phyloP scores from a whole-genome alignment of 495 filamentous ascomycete species.

The Hypomontagnella submonticulosa region DNA sequence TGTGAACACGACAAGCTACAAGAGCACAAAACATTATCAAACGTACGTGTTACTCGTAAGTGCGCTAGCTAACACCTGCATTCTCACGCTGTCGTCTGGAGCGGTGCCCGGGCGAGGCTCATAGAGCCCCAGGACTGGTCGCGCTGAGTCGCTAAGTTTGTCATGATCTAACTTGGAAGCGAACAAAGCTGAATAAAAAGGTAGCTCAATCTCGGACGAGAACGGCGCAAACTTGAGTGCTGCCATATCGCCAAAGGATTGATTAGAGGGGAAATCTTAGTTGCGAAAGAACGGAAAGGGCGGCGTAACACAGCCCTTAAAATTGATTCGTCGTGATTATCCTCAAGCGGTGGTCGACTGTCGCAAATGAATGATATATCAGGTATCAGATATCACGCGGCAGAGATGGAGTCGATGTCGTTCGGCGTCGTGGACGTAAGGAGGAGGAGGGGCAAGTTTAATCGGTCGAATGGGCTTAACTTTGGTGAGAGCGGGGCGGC shows the following conservation, averaged over 20 bases:
- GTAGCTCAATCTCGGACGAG: conserved; percentile 91
- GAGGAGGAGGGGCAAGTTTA: conserved; percentile 35
- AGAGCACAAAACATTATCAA: conserved; percentile 4
- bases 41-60: conserved; percentile 84
- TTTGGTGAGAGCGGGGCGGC: conserved; percentile 33
- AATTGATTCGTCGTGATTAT: conserved; percentile 7
- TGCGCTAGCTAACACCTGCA: conserved; percentile 89
- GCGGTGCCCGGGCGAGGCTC: conserved; percentile 77
- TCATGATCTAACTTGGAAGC: conserved; percentile 95
- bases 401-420: conserved; percentile 1
- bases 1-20: conserved; percentile 1
- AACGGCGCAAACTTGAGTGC: conserved; percentile 79
- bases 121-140: conserved; percentile 87
- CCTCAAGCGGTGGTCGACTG: background rate
- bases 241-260: conserved; percentile 42
- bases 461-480: conserved; percentile 6
- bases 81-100: conserved; percentile 77
- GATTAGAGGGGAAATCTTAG: background rate
- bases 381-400: conserved; percentile 8
- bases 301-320: conserved; percentile 3
- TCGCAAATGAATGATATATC: conserved; percentile 15
- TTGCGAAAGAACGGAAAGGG: background rate
- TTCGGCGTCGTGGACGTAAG: conserved; percentile 11
- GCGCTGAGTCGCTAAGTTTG: conserved; percentile 91
- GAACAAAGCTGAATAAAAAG: conserved; percentile 91